phyloP scores from a whole-genome alignment of 2,329 filamentous ascomycete genomes.

The Celoporthe dispersa region DNA sequence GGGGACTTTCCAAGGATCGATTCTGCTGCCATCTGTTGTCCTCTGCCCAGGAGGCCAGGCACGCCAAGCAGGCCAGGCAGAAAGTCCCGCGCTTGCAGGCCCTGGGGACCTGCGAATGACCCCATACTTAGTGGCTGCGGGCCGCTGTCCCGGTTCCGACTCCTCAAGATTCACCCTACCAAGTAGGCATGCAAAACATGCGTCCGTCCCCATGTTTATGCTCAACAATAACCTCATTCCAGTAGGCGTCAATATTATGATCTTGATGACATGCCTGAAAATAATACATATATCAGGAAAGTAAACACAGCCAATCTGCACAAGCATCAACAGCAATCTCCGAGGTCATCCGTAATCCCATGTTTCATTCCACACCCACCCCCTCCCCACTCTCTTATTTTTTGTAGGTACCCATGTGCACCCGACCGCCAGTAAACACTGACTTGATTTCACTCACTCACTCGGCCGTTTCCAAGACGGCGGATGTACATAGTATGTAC shows the following conservation, averaged over 20 bases:
- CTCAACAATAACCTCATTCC: neutral
- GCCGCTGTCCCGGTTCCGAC: neutral
- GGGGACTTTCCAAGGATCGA: neutral
- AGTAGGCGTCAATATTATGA: conserved; percentile 3
- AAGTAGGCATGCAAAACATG: neutral
- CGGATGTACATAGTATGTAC: neutral
- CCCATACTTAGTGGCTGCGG: neutral
- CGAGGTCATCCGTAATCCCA: neutral
- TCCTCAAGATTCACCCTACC: neutral
- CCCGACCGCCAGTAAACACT: neutral
- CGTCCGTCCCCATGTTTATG: neutral
- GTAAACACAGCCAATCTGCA: neutral
- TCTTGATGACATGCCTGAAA: neutral
- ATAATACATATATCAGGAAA: neutral
- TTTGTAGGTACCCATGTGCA: neutral
- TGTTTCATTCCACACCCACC: neutral
- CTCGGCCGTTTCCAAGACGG: neutral
- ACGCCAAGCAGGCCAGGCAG: neutral
- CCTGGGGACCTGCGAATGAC: neutral
- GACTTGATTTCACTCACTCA: neutral
- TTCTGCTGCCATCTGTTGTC: neutral
- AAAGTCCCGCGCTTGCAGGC: neutral
- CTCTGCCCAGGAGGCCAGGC: neutral
- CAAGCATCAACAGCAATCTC: neutral
- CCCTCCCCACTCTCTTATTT: neutral